Base-by-base conservation (phyloP, 805 yeast species). In the Lipomyces kockii region DNA sequence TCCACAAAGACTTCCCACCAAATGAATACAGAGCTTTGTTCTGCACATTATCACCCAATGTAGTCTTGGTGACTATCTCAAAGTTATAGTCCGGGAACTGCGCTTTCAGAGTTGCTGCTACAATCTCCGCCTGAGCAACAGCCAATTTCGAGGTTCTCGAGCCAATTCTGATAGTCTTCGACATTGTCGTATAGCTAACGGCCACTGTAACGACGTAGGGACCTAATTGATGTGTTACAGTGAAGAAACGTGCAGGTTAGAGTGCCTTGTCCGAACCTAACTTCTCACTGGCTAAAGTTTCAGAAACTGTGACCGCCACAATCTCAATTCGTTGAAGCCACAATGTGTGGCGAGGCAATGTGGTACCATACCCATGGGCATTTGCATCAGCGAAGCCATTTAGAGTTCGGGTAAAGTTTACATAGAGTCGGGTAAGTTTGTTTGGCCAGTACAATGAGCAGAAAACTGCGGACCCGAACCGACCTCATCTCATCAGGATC, bases 1-100 rank as follows among this genome's bases (percentile, higher is more conserved):
- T 95, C 99, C 99, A 95, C 29, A 95, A 78, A 0, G 97, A 87
- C 78, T 95, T 95, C 32, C 99, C 99, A 55, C 98, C 98, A 79
- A 95, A 95, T 3, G 97, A 86, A 78, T 94, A 95, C 60, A 95
- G 82, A 7, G 99, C 97, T 76, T 87, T 88, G 75, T 84, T 85
- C 76, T 87, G 95, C 37, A 90, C 88, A 76, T 91, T 89, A 80
- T 95, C 99, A 32, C 98, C 99, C 46, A 95, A 82, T 0, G 99
- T 94, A 62, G 89, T 84, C 51, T 91, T 83, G 2, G 97, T 93
- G 12, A 90, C 79, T 27, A 95, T 88, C 34, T 92, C 87, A 76
- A 93, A 89, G n/a, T 83, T 78, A 62, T 88, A 80, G 34, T 87
- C 83, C 12, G 95, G 92, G 76, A 86, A 89, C 25, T 81, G 81